These are phyloP conservation scores for Tuctoria greenei DNA, from an alignment of 176 grass and related monocot genomes.

Conservation along the genomic window DNA sequence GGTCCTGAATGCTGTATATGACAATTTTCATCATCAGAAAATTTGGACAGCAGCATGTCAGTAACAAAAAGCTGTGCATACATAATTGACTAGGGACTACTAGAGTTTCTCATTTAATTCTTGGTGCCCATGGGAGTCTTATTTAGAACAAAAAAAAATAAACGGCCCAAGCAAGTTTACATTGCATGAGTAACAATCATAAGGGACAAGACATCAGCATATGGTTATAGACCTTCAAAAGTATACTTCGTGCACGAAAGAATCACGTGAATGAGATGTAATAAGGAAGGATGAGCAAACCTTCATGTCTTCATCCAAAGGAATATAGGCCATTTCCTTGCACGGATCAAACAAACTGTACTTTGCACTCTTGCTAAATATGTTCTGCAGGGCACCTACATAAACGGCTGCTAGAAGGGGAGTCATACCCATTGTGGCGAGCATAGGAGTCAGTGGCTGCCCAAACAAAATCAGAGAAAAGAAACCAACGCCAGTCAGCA, in stretches of 20 bases:
- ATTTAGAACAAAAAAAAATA: background rate
- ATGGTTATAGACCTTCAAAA: background rate
- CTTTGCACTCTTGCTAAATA: constrained; percentile 95
- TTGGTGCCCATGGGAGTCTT: too few relatives aligned
- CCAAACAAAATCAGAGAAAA: constrained; percentile 83
- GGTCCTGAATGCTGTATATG: background rate
- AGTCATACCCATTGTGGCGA: constrained; percentile 66
- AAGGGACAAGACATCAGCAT: background rate
- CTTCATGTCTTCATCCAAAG: constrained; percentile 93
- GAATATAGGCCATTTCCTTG: constrained; percentile 98
- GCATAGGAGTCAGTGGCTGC: constrained; percentile 60
- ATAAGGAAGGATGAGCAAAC: constrained; percentile 34
- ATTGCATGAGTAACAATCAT: background rate
- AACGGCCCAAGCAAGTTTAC: too few relatives aligned
- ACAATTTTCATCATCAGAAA: background rate
- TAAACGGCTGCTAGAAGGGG: constrained; percentile 85
- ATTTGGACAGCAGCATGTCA: too few relatives aligned
- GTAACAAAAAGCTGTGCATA: too few relatives aligned
- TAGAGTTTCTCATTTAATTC: too few relatives aligned
- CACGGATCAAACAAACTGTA: constrained; percentile 95
- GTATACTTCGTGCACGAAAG: background rate
- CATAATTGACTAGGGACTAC: too few relatives aligned
- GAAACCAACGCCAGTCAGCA: constrained; percentile 77
- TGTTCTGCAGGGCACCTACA: constrained; percentile 84
- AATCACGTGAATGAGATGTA: constrained; percentile 23